Evolutionary conservation across 768 basidiomycete species (phyloP), one percentile per base, ranked within the genome.

Genomic region (Tulasnella sp.): DNA sequence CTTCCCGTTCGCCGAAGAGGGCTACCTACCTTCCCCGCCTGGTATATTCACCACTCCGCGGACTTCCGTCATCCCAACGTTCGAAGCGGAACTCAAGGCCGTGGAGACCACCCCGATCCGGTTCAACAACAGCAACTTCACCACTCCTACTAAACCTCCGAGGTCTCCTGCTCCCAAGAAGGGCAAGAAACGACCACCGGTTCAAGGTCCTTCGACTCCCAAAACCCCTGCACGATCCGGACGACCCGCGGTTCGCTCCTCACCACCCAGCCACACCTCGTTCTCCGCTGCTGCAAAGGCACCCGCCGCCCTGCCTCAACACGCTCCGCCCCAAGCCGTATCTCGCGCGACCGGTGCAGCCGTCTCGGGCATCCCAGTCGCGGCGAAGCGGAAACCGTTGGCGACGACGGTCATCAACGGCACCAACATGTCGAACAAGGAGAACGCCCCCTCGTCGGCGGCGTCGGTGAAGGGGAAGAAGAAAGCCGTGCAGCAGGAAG

Each of bases 21-120:
- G 87, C 76, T 82, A 86, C 87, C 75, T 71, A 85, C 79, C 37
- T 16, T 40, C 59, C 22, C 83, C 81, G 32, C 5, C 22, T 67
- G 19, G 42, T 6, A 35, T 26, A 2, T 32, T n/a, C 34, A 19
- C 22, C 1, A n/a, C 52, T 29, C 52, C 52, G 11, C 52, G 52
- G 11, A n/a, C 17, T 26, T 59, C 52, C 6, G 52, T 47, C 11
- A 67, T 59, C 37, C 29, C 8, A 7, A 17, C 37, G 62, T 42
- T 29, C 17, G 40, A 17, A 14, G n/a, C 32, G 35, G 39, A 9
- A 70, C 76, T 14, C 41, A 72, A 70, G 26, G 32, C 8, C 8
- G 29, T 17, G 62, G 40, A 36, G n/a, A 1, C 75, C 82, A 81
- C 79, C 0, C 77, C 77, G 8, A 29, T 29, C 22, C 1, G 52